Evolutionary conservation across 306 rosid species (phyloP).

Genomic region (Prunus mira): DNA sequence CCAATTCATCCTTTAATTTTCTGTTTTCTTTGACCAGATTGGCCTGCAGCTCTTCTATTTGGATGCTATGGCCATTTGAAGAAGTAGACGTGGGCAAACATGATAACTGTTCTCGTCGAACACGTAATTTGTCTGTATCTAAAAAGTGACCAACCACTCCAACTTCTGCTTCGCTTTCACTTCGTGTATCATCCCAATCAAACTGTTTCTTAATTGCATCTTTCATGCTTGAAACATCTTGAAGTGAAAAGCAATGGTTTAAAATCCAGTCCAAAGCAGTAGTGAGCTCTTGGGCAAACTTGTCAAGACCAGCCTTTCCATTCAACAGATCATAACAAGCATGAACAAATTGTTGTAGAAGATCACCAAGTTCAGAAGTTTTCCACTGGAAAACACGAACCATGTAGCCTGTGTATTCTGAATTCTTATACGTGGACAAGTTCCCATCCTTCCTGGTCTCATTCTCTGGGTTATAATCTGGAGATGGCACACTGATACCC

Average conservation of each 20-base stretch:
- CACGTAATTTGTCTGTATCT: slow-evolving; percentile 36
- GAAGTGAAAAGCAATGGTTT: slow-evolving; percentile 88
- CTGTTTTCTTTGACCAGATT: slow-evolving; percentile 34
- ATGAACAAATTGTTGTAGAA: slow-evolving; percentile 58
- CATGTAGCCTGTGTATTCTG: slow-evolving; percentile 62
- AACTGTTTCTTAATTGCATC: slow-evolving; percentile 74
- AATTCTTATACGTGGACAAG: slow-evolving; percentile 24
- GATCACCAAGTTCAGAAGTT: slow-evolving; percentile 55
- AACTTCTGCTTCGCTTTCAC: slow-evolving; percentile 70
- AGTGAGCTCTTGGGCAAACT: slow-evolving; percentile 48
- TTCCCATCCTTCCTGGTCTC: slow-evolving; percentile 33
- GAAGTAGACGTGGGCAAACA: slow-evolving; percentile 22
- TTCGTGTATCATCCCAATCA: slow-evolving; percentile 82
- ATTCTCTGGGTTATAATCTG: slow-evolving; percentile 37
- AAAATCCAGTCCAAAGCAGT: slow-evolving; percentile 81
- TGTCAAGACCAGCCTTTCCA: slow-evolving; percentile 55
- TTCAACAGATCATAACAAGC: slow-evolving; percentile 63
- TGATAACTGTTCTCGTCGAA: slow-evolving; percentile 26
- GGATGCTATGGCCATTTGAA: slow-evolving; percentile 33
- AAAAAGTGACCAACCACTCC: slow-evolving; percentile 42
- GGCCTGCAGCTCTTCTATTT: slow-evolving; percentile 32
- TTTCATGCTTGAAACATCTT: slow-evolving; percentile 87
- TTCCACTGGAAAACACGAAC: slow-evolving; percentile 93
- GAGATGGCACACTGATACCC: slow-evolving; percentile 56
- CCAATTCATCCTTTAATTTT: slow-evolving; percentile 32